These are phyloP conservation scores for Paecilomyces dactylethromorphus DNA, from an alignment of 2,329 filamentous ascomycete genomes.

Conservation along the genomic window DNA sequence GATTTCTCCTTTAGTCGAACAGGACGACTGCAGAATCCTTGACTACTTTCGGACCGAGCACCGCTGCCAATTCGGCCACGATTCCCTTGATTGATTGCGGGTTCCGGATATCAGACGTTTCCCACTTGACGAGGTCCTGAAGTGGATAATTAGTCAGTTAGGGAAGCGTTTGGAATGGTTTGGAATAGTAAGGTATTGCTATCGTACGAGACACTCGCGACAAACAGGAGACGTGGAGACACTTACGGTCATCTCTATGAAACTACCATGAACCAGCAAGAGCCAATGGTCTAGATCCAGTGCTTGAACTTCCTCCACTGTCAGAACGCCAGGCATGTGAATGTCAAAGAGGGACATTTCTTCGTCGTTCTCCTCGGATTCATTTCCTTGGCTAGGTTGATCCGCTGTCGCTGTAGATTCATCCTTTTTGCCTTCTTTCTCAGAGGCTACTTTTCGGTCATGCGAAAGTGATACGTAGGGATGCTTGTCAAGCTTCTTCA, in stretches of 20 bases:
- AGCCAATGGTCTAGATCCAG: conserved; percentile 40
- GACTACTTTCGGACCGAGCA: conserved; percentile 37
- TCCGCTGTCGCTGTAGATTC: conserved; percentile 1
- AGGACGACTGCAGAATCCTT: conserved; percentile 33
- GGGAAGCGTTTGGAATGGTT: not conserved
- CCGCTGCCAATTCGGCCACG: conserved; percentile 40
- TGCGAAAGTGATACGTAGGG: conserved; percentile 40
- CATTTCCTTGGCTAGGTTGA: conserved; percentile 2
- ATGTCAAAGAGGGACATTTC: conserved; percentile 40
- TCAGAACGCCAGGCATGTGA: conserved; percentile 41
- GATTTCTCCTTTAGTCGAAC: conserved; percentile 21
- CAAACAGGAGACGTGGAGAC: not conserved
- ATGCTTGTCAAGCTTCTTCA: conserved; percentile 34
- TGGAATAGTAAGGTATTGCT: not conserved
- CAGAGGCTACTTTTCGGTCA: conserved; percentile 20
- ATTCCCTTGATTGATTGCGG: conserved; percentile 42
- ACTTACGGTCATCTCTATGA: conserved; percentile 39
- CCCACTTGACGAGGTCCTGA: conserved; percentile 43
- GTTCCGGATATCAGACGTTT: conserved; percentile 33
- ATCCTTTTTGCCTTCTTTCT: conserved; percentile 1
- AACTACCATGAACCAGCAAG: conserved; percentile 32
- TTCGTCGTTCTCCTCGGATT: conserved; percentile 27
- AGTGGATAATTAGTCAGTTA: not conserved
- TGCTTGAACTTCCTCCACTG: conserved; percentile 33
- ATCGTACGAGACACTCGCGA: not conserved